Evolutionary conservation across 1,284 basidiomycete species (phyloP).

Genomic region (Trametes pubescens): DNA sequence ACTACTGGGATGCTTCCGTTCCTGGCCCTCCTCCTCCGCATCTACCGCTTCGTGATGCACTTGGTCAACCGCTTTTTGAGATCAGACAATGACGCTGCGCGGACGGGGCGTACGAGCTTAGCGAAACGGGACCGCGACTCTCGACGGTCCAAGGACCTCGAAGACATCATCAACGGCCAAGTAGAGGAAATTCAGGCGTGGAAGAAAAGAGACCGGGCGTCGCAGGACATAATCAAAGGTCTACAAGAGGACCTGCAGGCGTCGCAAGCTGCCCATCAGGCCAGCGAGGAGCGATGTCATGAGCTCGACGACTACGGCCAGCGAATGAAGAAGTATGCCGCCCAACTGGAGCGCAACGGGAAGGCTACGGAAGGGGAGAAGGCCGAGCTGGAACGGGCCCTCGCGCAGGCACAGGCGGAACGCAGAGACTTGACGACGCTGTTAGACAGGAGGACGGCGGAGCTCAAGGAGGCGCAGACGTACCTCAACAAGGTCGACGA

Average conservation of each 20-base stretch:
- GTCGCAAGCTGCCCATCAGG: neutral
- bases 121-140: neutral
- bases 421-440: constrained; percentile 32
- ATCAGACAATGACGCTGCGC: neutral
- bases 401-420: constrained; percentile 22
- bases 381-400: constrained; percentile 19
- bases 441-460: constrained; percentile 51
- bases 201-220: neutral
- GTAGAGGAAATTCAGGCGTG: neutral
- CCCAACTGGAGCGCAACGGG: constrained; percentile 13
- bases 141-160: constrained; percentile 3
- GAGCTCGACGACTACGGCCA: neutral
- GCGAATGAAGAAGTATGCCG: constrained; percentile 8
- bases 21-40: constrained; percentile 1
- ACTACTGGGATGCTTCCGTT: constrained; percentile 9
- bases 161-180: neutral
- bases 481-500: constrained; percentile 56
- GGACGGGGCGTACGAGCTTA: neutral
- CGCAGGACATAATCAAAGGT: neutral
- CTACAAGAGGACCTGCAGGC: neutral
- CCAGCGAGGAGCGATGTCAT: neutral
- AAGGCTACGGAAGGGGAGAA: neutral
- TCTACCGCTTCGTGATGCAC: constrained; percentile 1
- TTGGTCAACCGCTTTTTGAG: neutral
- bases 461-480: constrained; percentile 54